Evolutionary conservation across 2,329 filamentous ascomycete genomes (phyloP), one percentile per base, ranked within the genome.

Genomic region (Colletotrichum sansevieriae): DNA sequence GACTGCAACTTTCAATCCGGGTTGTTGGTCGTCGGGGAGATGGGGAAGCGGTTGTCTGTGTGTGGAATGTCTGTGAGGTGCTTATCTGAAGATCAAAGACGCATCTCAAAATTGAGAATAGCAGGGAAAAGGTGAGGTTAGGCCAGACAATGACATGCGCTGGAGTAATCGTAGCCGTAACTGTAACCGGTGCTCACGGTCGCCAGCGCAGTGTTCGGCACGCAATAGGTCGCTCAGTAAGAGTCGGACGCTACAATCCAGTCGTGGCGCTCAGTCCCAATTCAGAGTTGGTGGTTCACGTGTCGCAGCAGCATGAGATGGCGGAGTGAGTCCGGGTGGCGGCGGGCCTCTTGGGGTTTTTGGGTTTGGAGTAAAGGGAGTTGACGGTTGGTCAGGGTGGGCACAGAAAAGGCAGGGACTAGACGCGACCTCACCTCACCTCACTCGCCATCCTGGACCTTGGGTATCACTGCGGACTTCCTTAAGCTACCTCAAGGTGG

Each of bases 61-160:
- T 55, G 55, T 39, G 66, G 37, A 65, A 66, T 12, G 63, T 69
- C 66, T 65, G 66, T 69, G 66, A 61, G 65, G 66, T 62, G 25
- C 3, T 4, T 25, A 66, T 69, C 66, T 51, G 55, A 69, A 69
- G 41, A 52, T 41, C 49, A 49, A 54, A 33, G 35, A 20, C 29
- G 37, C 37, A 13, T 39, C 37, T 13, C 37, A 39, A 39, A 39
- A 13, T 39, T 39, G 37, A 39, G 35, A 10, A 39, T 7, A 39
- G 35, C 35, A 39, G 37, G 51, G 55, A 37, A 37, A 29, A 46
- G 62, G 35, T 41, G 43, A 60, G 51, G 51, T 13, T 46, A 33
- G 47, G 39, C 20, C 20, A 43, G 59, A 59, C 52, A 41, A 41
- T 35, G n/a, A 15, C n/a, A 55, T 8, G 52, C n/a, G 60, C 46